Evolutionary conservation across 2,329 filamentous ascomycete species (phyloP).

Genomic region (Phialophora chinensis): DNA sequence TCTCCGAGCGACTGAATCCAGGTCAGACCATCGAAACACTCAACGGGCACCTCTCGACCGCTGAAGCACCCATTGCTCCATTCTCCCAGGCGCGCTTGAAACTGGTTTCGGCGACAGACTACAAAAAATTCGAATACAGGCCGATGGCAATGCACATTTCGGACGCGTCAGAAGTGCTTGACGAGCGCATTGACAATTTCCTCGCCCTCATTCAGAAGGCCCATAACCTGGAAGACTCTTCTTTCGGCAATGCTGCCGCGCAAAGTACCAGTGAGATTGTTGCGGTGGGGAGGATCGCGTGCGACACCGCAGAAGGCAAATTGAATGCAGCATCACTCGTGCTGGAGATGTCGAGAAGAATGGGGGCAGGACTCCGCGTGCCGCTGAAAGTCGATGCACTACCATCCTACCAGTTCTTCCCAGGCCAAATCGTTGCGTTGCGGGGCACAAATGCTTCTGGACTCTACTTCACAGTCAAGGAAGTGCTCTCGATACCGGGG

Average conservation of each 20-base stretch:
- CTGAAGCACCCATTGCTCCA: constrained; percentile 73
- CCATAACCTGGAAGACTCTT: constrained; percentile 75
- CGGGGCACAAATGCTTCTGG: constrained; percentile 87
- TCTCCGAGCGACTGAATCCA: constrained; percentile 76
- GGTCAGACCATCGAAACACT: constrained; percentile 84
- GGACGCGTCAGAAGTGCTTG: constrained; percentile 88
- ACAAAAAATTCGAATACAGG: constrained; percentile 89
- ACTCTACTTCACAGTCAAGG: constrained; percentile 77
- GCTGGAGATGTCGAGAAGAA: constrained; percentile 83
- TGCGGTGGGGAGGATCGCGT: constrained; percentile 89
- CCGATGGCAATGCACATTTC: constrained; percentile 94
- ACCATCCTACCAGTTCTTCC: constrained; percentile 81
- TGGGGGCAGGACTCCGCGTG: constrained; percentile 80
- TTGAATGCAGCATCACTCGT: constrained; percentile 85
- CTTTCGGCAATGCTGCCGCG: constrained; percentile 84
- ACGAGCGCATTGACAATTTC: constrained; percentile 95
- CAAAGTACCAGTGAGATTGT: constrained; percentile 87
- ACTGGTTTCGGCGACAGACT: constrained; percentile 82
- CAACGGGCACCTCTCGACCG: constrained; percentile 72
- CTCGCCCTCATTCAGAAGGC: constrained; percentile 73
- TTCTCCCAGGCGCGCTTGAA: constrained; percentile 79
- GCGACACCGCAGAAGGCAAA: constrained; percentile 82
- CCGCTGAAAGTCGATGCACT: constrained; percentile 77
- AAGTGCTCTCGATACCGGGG: constrained; percentile 76
- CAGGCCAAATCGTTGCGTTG: constrained; percentile 89